These are phyloP conservation scores for Ambrosiella xylebori DNA, from an alignment of 2,329 filamentous ascomycete species.

Conservation along the genomic window DNA sequence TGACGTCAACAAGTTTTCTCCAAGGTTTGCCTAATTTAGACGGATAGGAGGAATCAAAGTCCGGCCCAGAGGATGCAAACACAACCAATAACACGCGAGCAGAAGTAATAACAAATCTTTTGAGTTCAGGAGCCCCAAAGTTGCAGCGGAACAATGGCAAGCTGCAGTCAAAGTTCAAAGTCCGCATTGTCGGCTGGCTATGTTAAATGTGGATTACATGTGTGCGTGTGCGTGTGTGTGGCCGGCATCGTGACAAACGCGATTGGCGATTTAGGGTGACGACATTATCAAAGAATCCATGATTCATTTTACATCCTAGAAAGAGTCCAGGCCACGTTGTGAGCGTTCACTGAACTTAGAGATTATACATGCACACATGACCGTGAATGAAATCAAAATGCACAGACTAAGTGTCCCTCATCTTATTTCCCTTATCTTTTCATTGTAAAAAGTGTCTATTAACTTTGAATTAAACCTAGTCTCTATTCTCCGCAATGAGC, in stretches of 20 bases:
- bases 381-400: background rate
- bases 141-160: background rate
- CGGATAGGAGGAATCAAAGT: background rate
- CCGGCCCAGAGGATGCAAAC: background rate
- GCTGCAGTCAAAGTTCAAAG: background rate
- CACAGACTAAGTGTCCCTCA: background rate
- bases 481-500: background rate
- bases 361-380: background rate
- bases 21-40: background rate
- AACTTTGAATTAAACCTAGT: background rate
- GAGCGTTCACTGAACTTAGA: background rate
- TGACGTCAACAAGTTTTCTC: background rate
- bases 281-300: too few species aligned
- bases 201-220: background rate
- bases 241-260: background rate
- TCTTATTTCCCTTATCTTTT: conserved; percentile 1
- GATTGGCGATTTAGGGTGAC: background rate
- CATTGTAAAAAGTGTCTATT: background rate
- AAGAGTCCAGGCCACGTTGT: background rate
- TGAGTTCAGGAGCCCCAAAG: background rate
- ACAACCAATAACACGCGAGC: background rate
- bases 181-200: background rate
- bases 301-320: background rate
- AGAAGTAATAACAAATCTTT: background rate
- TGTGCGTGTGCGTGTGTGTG: background rate